A percentile compares a stretch with the other conserved stretches of the same genome.
Evolutionary conservation across 106 monocot genomes (phyloP).

Genomic region (Phalaenopsis equestris): DNA sequence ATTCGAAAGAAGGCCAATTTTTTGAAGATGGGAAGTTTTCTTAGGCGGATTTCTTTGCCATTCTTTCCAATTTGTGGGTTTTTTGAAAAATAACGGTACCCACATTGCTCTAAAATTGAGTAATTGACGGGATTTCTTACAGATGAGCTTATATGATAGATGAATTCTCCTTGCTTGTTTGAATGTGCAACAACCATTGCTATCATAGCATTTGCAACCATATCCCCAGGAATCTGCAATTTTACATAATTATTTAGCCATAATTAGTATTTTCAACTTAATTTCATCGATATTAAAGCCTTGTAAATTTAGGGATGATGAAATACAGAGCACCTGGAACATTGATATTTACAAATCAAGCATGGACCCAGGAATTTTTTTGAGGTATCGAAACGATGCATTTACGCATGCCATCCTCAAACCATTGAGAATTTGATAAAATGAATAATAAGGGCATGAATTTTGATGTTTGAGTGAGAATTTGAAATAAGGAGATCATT

Average conservation of each 20-base stretch:
- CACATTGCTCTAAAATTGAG: slow-evolving; percentile 15
- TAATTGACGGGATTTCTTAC: slow-evolving; percentile 28
- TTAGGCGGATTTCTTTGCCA: slow-evolving; percentile 17
- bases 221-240: slow-evolving; percentile 54
- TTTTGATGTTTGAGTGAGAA: too few species aligned
- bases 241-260: neutral
- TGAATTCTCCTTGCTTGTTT: slow-evolving; percentile 13
- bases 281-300: too few species aligned
- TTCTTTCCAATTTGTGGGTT: slow-evolving; percentile 35
- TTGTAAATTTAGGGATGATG: too few species aligned
- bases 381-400: too few species aligned
- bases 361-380: too few species aligned
- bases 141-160: slow-evolving; percentile 55
- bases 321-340: too few species aligned
- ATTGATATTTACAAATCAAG: too few species aligned
- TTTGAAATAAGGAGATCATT: too few species aligned
- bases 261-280: too few species aligned
- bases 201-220: slow-evolving; percentile 74
- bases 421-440: too few species aligned
- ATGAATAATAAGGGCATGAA: too few species aligned
- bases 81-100: slow-evolving; percentile 24
- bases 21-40: slow-evolving; percentile 16
- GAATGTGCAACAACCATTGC: slow-evolving; percentile 28
- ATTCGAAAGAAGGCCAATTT: slow-evolving; percentile 15
- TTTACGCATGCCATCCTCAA: too few species aligned